A percentile compares a stretch with the other conserved stretches of the same genome.
These are phyloP conservation scores for Gastrolobium bilobum DNA, from an alignment of 306 rosid species.

Conservation along the genomic window DNA sequence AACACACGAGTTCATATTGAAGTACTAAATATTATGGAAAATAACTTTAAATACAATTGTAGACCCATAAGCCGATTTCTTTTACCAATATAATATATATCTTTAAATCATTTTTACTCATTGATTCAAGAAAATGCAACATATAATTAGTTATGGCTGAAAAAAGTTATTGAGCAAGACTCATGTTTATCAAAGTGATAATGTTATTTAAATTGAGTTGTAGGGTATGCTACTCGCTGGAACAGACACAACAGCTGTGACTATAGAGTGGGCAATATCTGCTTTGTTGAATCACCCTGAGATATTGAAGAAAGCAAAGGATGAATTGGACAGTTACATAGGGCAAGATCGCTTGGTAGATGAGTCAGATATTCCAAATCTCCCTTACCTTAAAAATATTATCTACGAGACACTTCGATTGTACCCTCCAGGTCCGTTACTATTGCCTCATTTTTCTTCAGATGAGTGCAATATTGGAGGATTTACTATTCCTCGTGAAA, in stretches of 20 bases:
- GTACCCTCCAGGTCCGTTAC: constrained; percentile 46
- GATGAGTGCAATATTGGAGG: constrained; percentile 51
- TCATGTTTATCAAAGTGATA: too few relatives aligned
- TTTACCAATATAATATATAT: too few relatives aligned
- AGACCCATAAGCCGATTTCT: too few relatives aligned
- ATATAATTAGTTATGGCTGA: too few relatives aligned
- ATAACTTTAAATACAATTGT: too few relatives aligned
- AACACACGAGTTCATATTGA: too few relatives aligned
- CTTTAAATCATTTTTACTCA: too few relatives aligned
- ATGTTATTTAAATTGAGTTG: background rate
- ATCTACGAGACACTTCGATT: constrained; percentile 53
- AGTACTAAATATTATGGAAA: too few relatives aligned
- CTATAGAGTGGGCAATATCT: constrained; percentile 50
- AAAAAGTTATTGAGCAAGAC: too few relatives aligned
- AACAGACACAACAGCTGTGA: constrained; percentile 45
- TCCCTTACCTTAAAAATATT: constrained; percentile 56
- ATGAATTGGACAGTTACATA: constrained; percentile 44
- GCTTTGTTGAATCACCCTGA: constrained; percentile 52
- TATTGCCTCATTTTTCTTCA: constrained; percentile 52
- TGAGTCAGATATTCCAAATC: constrained; percentile 46
- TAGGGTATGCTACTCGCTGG: constrained; percentile 52
- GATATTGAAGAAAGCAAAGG: constrained; percentile 46
- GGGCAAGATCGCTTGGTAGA: constrained; percentile 51
- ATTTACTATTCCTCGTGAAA: constrained; percentile 49
- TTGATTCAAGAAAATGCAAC: too few relatives aligned